Evolutionary conservation across 2,329 filamentous ascomycete genomes (phyloP).

Genomic region (Aspergillus brunneoviolaceus): DNA sequence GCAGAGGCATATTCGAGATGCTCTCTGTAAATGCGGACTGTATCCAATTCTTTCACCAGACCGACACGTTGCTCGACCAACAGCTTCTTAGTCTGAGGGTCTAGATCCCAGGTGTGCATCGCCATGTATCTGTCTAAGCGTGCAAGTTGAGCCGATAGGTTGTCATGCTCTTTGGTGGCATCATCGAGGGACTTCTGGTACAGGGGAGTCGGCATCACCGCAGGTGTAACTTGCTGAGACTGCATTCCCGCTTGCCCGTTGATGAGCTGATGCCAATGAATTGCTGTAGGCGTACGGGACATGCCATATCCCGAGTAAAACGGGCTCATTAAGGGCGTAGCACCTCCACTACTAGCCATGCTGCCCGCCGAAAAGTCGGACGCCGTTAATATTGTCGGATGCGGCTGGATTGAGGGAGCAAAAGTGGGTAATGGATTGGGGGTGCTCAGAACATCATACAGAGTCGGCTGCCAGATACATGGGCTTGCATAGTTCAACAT

Average conservation of each 20-base stretch:
- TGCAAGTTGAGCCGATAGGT: constrained; percentile 33
- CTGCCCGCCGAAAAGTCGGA: constrained; percentile 11
- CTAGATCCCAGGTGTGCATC: constrained; percentile 39
- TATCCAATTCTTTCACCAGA: constrained; percentile 39
- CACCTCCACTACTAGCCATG: constrained; percentile 1
- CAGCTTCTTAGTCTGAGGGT: constrained; percentile 32
- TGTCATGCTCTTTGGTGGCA: constrained; percentile 29
- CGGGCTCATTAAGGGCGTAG: constrained; percentile 10
- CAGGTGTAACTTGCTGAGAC: constrained; percentile 13
- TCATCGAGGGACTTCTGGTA: constrained; percentile 30
- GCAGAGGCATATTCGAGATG: constrained; percentile 30
- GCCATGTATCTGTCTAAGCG: constrained; percentile 42
- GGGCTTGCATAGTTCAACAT: constrained; percentile 15
- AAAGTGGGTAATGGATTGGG: constrained; percentile 13
- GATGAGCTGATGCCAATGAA: constrained; percentile 11
- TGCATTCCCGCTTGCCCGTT: constrained; percentile 7
- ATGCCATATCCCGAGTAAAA: constrained; percentile 10
- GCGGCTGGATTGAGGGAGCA: constrained; percentile 16
- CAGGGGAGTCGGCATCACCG: constrained; percentile 14
- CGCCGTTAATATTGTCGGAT: constrained; percentile 9
- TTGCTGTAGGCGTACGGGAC: constrained; percentile 11
- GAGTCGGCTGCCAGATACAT: constrained; percentile 17
- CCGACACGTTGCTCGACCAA: constrained; percentile 38
- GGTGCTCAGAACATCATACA: constrained; percentile 15
- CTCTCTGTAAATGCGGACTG: constrained; percentile 37